Percentiles rank a stretch among this genome's conserved stretches.
phyloP scores from a whole-genome alignment of 2,329 filamentous ascomycete species.

The Huntiella omanensis region DNA sequence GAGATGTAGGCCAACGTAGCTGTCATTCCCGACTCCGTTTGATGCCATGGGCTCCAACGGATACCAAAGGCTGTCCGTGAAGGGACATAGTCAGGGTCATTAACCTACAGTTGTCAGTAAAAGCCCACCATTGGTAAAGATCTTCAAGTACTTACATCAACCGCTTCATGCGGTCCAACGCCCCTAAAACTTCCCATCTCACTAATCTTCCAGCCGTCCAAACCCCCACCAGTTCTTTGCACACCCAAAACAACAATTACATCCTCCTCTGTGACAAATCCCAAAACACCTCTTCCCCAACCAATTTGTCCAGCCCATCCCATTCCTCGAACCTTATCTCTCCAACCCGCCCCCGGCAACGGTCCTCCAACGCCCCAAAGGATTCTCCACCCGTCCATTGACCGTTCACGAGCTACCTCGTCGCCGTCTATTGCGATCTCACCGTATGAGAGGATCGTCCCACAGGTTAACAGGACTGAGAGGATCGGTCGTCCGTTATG shows the following conservation, averaged over 20 bases:
- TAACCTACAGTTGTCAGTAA: slow-evolving; percentile 6
- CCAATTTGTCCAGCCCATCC: slow-evolving; percentile 31
- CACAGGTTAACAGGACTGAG: slow-evolving; percentile 30
- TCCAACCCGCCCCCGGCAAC: slow-evolving; percentile 20
- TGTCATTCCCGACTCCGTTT: slow-evolving; percentile 12
- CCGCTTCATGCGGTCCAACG: slow-evolving; percentile 12
- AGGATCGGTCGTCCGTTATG: slow-evolving; percentile 33
- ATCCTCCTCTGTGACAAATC: slow-evolving; percentile 30
- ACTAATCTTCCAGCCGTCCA: slow-evolving; percentile 27
- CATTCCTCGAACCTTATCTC: slow-evolving; percentile 30
- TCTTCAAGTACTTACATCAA: slow-evolving; percentile 16
- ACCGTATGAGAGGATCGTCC: slow-evolving; percentile 31
- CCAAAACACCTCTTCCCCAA: slow-evolving; percentile 26
- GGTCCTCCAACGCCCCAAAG: slow-evolving; percentile 37
- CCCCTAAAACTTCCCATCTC: slow-evolving; percentile 32
- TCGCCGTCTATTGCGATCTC: slow-evolving; percentile 19
- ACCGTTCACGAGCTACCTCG: slow-evolving; percentile 18
- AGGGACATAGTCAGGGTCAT: slow-evolving; percentile 32
- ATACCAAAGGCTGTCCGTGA: slow-evolving; percentile 30
- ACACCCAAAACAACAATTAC: slow-evolving; percentile 34
- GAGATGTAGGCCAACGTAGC: slow-evolving; percentile 32
- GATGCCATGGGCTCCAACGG: slow-evolving; percentile 35
- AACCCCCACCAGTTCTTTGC: slow-evolving; percentile 15
- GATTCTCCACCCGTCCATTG: slow-evolving; percentile 31
- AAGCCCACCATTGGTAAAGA: background rate